Percentiles rank a stretch among this genome's conserved stretches.
These are phyloP conservation scores for Lactarius psammicola DNA, from an alignment of 768 basidiomycete species.

Conservation along the genomic window DNA sequence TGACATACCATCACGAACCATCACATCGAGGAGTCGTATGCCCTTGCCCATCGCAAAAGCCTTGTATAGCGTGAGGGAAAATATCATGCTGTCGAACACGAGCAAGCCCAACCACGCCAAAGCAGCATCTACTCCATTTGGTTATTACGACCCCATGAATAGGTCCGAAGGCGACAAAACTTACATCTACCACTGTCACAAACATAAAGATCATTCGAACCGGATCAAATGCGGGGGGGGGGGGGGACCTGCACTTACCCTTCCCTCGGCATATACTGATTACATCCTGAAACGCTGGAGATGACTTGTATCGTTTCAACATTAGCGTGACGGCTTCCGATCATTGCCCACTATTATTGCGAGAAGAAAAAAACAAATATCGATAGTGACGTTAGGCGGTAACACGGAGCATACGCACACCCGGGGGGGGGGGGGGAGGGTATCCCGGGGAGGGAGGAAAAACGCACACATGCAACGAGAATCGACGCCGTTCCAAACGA, in stretches of 20 bases:
- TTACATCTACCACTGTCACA: conserved; percentile 13
- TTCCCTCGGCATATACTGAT: neutral
- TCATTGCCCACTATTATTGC: neutral
- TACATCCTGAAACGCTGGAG: conserved; percentile 11
- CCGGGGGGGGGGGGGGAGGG: too few species aligned
- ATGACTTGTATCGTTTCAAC: conserved; percentile 3
- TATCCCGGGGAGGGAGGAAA: too few species aligned
- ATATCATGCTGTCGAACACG: conserved; percentile 14
- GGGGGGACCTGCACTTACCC: conserved; percentile 12
- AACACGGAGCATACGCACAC: neutral
- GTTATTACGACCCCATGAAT: neutral
- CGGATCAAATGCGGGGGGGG: too few species aligned
- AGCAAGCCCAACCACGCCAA: conserved; percentile 18
- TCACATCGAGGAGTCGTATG: conserved; percentile 14
- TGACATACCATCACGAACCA: conserved; percentile 21
- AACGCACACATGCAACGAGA: neutral
- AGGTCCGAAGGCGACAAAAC: neutral
- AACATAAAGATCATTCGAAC: neutral
- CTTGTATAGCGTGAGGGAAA: conserved; percentile 20
- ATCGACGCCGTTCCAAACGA: neutral
- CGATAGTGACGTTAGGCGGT: neutral
- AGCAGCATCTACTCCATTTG: conserved; percentile 5
- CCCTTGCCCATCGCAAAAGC: conserved; percentile 17
- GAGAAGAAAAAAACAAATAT: too few species aligned
- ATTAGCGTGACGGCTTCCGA: neutral